Evolutionary conservation across 768 basidiomycete genomes (phyloP).

Genomic region (Sistotremastrum niveocremeum): DNA sequence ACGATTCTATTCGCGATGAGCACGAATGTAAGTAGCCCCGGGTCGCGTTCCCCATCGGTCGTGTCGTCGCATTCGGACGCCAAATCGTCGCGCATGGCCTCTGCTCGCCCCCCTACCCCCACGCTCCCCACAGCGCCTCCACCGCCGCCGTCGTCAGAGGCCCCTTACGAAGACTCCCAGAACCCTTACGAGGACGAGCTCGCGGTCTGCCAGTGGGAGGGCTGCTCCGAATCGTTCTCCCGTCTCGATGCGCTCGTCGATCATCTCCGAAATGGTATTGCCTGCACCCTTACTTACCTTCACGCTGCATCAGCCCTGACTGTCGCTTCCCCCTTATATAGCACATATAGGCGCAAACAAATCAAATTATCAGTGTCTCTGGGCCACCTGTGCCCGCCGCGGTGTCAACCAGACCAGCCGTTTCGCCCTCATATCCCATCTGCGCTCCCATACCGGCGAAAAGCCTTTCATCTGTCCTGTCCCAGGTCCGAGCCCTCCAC

Average conservation of each 20-base stretch:
- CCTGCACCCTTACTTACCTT: not conserved
- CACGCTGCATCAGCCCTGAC: not conserved
- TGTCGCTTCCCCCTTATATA: conserved; percentile 17
- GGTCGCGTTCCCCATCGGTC: too few relatives aligned
- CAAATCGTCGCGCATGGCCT: too few relatives aligned
- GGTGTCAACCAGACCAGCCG: conserved; percentile 79
- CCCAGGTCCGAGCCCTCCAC: conserved; percentile 42
- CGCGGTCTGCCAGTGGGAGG: conserved; percentile 74
- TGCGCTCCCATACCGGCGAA: conserved; percentile 88
- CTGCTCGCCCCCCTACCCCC: too few relatives aligned
- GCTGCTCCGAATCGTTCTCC: conserved; percentile 60
- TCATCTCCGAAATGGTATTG: conserved; percentile 71
- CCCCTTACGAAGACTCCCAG: not conserved
- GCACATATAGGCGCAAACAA: conserved; percentile 77
- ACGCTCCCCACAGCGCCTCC: too few relatives aligned
- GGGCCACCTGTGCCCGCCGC: conserved; percentile 67
- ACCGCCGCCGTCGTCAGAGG: too few relatives aligned
- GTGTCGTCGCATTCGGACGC: too few relatives aligned
- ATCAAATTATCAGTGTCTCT: conserved; percentile 81
- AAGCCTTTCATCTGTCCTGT: conserved; percentile 78
- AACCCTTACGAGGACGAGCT: conserved; percentile 29
- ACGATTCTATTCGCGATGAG: too few relatives aligned
- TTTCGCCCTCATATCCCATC: conserved; percentile 82
- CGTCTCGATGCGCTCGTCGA: conserved; percentile 64
- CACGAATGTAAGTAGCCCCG: too few relatives aligned